Evolutionary conservation across 306 rosid genomes (phyloP).

Genomic region (Fragaria vesca): DNA sequence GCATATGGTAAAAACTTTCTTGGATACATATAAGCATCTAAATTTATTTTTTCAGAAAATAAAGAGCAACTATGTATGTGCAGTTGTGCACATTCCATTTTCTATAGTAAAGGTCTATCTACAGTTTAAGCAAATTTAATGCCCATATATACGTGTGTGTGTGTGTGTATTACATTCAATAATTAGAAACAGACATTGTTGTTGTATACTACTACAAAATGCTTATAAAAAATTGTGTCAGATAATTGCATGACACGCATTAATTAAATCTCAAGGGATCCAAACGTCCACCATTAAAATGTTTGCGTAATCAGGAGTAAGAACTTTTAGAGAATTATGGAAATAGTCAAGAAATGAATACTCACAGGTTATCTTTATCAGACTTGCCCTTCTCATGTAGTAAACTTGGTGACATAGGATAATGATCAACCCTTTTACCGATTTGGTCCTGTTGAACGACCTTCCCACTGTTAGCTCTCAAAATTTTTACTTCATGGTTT

Average conservation of each 20-base stretch:
- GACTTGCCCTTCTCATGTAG: constrained; percentile 69
- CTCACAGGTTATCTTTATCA: constrained; percentile 80
- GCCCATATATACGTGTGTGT: neutral
- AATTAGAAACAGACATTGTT: neutral
- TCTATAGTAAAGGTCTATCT: neutral
- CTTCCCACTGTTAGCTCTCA: constrained; percentile 52
- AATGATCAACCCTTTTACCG: constrained; percentile 53
- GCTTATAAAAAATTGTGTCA: neutral
- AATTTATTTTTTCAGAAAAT: neutral
- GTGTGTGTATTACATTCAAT: neutral
- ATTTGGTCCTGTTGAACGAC: constrained; percentile 61
- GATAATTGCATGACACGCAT: neutral
- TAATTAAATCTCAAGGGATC: neutral
- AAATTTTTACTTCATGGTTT: constrained; percentile 52
- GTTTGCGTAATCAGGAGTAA: neutral
- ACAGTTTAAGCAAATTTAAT: neutral
- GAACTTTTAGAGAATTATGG: neutral
- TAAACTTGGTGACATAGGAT: constrained; percentile 88
- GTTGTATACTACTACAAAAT: neutral
- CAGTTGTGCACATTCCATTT: neutral
- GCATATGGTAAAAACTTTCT: neutral
- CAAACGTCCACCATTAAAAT: neutral
- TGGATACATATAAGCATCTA: neutral
- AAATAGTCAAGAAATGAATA: constrained; percentile 27
- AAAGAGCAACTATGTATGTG: neutral